Conservation (phyloP, 306 rosid species). For the Acacia melanoxylon region DNA sequence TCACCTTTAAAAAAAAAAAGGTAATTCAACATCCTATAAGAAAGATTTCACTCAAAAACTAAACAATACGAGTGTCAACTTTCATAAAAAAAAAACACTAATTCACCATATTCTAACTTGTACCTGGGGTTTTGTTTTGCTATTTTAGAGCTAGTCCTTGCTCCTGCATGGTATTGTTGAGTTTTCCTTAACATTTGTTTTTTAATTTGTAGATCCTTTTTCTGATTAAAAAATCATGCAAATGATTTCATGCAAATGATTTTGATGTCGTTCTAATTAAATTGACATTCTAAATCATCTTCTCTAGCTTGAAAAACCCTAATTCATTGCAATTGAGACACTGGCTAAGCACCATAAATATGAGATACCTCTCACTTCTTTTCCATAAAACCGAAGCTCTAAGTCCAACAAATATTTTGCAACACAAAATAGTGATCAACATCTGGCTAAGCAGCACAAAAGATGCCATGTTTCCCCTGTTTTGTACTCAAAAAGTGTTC, state of each 20-base stretch:
- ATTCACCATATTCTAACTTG: neutral
- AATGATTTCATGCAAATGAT: neutral
- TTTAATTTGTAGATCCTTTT: neutral
- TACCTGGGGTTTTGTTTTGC: neutral
- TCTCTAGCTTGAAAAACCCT: neutral
- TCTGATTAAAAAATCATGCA: neutral
- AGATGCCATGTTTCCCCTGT: neutral
- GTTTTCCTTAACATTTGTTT: neutral
- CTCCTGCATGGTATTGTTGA: neutral
- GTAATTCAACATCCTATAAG: too few species aligned
- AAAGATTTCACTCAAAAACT: neutral
- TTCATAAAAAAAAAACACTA: neutral
- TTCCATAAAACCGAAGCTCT: neutral
- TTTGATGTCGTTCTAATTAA: neutral
- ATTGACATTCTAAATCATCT: neutral
- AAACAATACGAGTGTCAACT: neutral
- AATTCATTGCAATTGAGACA: neutral
- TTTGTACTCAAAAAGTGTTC: neutral
- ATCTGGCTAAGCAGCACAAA: neutral
- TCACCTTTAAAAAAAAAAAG: too few species aligned
- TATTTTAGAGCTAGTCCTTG: neutral
- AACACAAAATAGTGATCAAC: neutral
- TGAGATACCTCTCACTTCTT: neutral
- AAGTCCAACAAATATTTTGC: neutral
- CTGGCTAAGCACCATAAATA: neutral